Evolutionary conservation across 2,329 filamentous ascomycete species (phyloP), one percentile per base, ranked within the genome.

Genomic region (Sporothrix phasma): DNA sequence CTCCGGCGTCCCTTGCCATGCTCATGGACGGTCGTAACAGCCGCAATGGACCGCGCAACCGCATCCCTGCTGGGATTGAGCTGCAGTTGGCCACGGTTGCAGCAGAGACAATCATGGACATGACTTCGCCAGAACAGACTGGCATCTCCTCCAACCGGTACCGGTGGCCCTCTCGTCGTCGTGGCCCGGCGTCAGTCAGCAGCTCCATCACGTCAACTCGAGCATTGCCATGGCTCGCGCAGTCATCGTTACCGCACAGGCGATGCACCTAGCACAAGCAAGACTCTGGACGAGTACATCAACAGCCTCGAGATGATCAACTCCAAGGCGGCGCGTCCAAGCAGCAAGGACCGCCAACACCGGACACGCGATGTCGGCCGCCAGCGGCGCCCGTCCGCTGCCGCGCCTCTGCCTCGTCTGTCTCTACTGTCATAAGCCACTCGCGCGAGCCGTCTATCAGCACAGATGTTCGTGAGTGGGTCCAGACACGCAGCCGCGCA

Each of bases 201-300:
- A 82, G 84, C 69, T 84, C 83, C 5, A 76, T 83, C 34, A 83
- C 83, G 1, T 85, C 7, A 76, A 75, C 34, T 84, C 82, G 0
- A 84, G 81, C 62, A 75, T 79, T 17, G 53, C 58, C 29, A 76
- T n/a, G 66, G 65, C 2, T 24, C 77, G 19, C 77, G 79, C 64
- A 80, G 79, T 69, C 71, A 82, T 67, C 78, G 68, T 3, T 61
- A 58, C 58, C 66, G 68, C 31, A 65, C 85, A 62, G 80, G 80
- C 7, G 63, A 80, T 77, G 67, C 78, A 74, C 58, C 78, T 73
- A 45, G 76, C 11, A 87, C 84, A 69, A 82, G 81, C 46, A 83
- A 86, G 67, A 90, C 85, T 68, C 82, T 90, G 41, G 89, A 95
- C 69, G 87, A 92, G 67, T 95, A 94, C 72, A 92, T 96, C 68